A percentile compares a stretch with the other conserved stretches of the same genome.
Evolutionary conservation across 345 rosid genomes (phyloP).

Genomic region (Salix caprea): DNA sequence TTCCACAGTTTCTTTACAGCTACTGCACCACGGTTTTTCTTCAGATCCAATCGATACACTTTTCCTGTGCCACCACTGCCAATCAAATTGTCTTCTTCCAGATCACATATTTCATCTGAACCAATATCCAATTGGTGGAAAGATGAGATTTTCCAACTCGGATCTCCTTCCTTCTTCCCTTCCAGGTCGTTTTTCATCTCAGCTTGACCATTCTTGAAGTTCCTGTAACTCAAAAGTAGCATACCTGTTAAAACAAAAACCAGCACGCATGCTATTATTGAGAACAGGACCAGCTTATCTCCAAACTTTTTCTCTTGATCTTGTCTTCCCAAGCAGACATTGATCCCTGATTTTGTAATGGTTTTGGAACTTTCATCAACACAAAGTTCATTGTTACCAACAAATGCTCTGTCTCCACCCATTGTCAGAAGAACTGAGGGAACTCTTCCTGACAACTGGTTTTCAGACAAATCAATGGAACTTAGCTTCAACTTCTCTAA

Average conservation of each 20-base stretch:
- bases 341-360: conserved; percentile 22
- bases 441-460: conserved; percentile 58
- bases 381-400: conserved; percentile 54
- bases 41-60: conserved; percentile 73
- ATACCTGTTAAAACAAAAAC: conserved; percentile 42
- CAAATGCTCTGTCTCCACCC: conserved; percentile 62
- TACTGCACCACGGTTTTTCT: conserved; percentile 53
- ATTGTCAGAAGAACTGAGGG: conserved; percentile 57
- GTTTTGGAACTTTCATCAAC: conserved; percentile 34
- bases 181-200: conserved; percentile 24
- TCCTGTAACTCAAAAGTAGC: conserved; percentile 47
- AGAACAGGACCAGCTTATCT: conserved; percentile 36
- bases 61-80: conserved; percentile 85
- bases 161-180: conserved; percentile 27
- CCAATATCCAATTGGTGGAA: conserved; percentile 73
- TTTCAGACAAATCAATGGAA: conserved; percentile 66
- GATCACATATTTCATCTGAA: conserved; percentile 58
- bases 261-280: conserved; percentile 39
- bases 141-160: conserved; percentile 55
- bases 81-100: conserved; percentile 60
- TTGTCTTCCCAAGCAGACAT: conserved; percentile 36
- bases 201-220: conserved; percentile 36
- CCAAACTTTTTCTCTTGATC: conserved; percentile 20
- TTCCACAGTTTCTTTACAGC: conserved; percentile 74
- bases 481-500: conserved; percentile 64